Conservation (phyloP, 169 alveolate species). For the Besnoitia besnoiti region DNA sequence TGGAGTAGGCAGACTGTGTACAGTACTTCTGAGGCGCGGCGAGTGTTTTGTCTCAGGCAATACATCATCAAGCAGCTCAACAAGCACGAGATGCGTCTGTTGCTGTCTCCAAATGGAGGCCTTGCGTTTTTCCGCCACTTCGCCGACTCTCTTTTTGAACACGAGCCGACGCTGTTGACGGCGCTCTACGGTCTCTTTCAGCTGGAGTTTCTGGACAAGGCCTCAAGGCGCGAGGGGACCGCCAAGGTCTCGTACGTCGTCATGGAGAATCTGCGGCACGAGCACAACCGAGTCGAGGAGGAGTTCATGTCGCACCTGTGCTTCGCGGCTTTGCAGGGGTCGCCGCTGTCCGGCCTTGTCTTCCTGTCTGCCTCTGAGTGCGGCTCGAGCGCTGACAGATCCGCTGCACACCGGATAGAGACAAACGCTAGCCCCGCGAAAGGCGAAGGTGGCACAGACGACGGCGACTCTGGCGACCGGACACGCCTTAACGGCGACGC, state of each 20-base stretch:
- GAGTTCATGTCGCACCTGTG: neutral
- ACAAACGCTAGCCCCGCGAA: neutral
- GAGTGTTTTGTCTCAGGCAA: slow-evolving; percentile 42
- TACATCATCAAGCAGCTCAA: slow-evolving; percentile 48
- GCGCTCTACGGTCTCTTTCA: slow-evolving; percentile 49
- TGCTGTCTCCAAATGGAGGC: neutral
- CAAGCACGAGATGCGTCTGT: slow-evolving; percentile 38
- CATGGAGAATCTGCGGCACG: slow-evolving; percentile 25
- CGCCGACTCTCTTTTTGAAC: neutral
- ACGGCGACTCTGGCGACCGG: too few relatives aligned
- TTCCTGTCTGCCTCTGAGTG: too few relatives aligned
- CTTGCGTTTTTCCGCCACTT: slow-evolving; percentile 13
- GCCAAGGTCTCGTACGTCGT: neutral
- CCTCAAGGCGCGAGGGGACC: neutral
- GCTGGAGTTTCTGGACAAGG: neutral
- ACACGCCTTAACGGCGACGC: too few relatives aligned
- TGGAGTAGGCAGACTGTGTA: too few relatives aligned
- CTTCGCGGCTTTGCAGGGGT: neutral
- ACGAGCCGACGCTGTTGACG: slow-evolving; percentile 32
- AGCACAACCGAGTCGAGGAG: neutral
- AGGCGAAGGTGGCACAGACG: neutral
- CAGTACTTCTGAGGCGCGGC: too few relatives aligned
- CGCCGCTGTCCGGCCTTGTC: too few relatives aligned
- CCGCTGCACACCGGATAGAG: neutral
- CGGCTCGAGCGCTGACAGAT: neutral